Conservation (phyloP, 768 basidiomycete species). For the Mycena albidolilacea region DNA sequence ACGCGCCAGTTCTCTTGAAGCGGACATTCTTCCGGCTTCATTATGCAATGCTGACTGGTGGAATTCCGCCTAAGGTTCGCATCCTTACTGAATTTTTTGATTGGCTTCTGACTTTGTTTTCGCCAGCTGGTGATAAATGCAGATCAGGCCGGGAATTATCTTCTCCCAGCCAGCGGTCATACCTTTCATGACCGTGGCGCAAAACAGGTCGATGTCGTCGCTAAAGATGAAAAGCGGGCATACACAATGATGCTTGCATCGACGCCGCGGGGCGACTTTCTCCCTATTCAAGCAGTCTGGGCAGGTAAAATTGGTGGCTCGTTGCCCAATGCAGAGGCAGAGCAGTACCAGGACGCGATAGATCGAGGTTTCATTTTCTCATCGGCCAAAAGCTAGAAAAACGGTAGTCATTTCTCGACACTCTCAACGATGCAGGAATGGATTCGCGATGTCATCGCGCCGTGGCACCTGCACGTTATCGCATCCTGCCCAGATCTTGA, state of each 20-base stretch:
- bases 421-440: constrained; percentile 22
- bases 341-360: neutral
- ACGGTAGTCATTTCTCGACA: constrained; percentile 10
- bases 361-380: constrained; percentile 35
- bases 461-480: constrained; percentile 15
- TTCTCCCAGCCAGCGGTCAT: constrained; percentile 24
- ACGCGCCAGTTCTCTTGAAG: too few relatives aligned
- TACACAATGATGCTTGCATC: constrained; percentile 42
- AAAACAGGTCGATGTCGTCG: constrained; percentile 43
- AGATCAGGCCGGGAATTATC: constrained; percentile 34
- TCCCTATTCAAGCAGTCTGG: constrained; percentile 46
- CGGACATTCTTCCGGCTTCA: too few relatives aligned
- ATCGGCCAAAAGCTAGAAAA: constrained; percentile 35
- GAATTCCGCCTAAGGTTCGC: neutral
- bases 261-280: constrained; percentile 34
- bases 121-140: constrained; percentile 32
- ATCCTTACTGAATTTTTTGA: neutral
- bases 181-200: constrained; percentile 37
- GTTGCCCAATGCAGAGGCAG: constrained; percentile 17
- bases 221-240: constrained; percentile 35
- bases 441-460: constrained; percentile 29
- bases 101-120: neutral
- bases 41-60: too few relatives aligned
- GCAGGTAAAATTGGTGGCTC: constrained; percentile 25
- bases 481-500: neutral